Evolutionary conservation across 345 rosid genomes (phyloP).

Genomic region (Murraya paniculata): DNA sequence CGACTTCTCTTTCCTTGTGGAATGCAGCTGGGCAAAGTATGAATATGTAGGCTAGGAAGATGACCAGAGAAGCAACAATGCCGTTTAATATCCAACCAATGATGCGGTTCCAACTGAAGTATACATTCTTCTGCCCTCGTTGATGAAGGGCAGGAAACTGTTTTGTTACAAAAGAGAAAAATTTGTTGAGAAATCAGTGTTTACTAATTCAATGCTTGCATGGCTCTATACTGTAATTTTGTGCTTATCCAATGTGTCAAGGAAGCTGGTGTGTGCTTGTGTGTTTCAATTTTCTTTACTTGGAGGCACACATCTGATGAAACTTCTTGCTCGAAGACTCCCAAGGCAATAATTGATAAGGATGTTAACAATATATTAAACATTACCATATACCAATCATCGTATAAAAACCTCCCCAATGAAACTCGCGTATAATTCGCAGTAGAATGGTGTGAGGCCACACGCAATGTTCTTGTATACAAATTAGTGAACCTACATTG

Average conservation of each 20-base stretch:
- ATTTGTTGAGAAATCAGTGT: background rate
- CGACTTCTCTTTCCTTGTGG: constrained; percentile 35
- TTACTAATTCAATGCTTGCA: background rate
- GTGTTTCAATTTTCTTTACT: constrained; percentile 27
- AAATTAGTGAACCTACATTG: constrained; percentile 55
- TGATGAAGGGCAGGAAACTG: constrained; percentile 82
- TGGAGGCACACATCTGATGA: constrained; percentile 60
- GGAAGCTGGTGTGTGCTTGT: background rate
- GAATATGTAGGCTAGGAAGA: constrained; percentile 43
- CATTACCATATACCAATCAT: constrained; percentile 64
- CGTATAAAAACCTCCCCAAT: constrained; percentile 69
- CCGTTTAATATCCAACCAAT: constrained; percentile 75
- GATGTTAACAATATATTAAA: constrained; percentile 78
- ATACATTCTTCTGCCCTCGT: constrained; percentile 67
- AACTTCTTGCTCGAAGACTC: constrained; percentile 78
- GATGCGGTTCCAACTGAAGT: constrained; percentile 67
- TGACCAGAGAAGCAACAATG: constrained; percentile 45
- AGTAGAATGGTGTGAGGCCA: constrained; percentile 82
- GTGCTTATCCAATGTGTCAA: background rate
- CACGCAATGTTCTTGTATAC: constrained; percentile 80
- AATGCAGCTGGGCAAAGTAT: constrained; percentile 45
- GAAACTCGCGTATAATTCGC: constrained; percentile 60
- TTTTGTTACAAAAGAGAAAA: constrained; percentile 5
- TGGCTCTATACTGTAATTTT: background rate
- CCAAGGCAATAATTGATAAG: constrained; percentile 71